Conservation (phyloP, 768 basidiomycete genomes). For the Pisolithus marmoratus region DNA sequence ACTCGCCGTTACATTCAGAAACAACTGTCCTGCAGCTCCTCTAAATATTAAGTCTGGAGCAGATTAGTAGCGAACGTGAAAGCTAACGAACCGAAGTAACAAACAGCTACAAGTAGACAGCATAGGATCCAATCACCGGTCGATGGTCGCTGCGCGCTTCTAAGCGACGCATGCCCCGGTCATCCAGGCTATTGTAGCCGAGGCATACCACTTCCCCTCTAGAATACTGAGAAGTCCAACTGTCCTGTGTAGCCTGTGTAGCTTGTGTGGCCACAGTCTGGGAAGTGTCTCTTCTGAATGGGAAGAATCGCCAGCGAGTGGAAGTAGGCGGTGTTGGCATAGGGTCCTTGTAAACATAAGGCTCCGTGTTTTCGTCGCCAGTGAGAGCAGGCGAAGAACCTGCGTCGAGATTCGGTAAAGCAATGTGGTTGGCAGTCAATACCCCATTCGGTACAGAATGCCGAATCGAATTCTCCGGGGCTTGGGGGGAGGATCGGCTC, state of each 20-base stretch:
- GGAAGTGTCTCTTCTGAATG: conserved; percentile 38
- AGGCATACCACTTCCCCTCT: conserved; percentile 73
- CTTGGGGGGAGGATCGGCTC: conserved; percentile 7
- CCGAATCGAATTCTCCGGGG: conserved; percentile 9
- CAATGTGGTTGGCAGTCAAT: conserved; percentile 4
- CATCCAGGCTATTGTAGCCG: conserved; percentile 67
- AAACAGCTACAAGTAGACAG: conserved; percentile 49
- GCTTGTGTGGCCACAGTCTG: conserved; percentile 18
- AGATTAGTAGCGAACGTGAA: background rate
- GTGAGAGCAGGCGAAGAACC: conserved; percentile 6
- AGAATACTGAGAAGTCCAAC: conserved; percentile 26
- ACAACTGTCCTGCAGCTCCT: background rate
- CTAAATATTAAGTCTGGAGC: conserved; percentile 1
- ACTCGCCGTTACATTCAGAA: too few relatives aligned
- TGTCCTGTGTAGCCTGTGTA: conserved; percentile 18
- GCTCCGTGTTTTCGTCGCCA: conserved; percentile 16
- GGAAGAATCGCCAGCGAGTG: conserved; percentile 47
- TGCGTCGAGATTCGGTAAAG: conserved; percentile 5
- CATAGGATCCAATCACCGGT: conserved; percentile 78
- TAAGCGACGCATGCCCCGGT: conserved; percentile 66
- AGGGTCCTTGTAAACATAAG: conserved; percentile 24
- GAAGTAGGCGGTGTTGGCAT: conserved; percentile 18
- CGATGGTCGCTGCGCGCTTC: conserved; percentile 81
- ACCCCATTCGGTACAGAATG: conserved; percentile 12
- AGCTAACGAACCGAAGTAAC: background rate